Evolutionary conservation across 352 stramenopile species (phyloP).

Genomic region (Globisporangium takayamanum): DNA sequence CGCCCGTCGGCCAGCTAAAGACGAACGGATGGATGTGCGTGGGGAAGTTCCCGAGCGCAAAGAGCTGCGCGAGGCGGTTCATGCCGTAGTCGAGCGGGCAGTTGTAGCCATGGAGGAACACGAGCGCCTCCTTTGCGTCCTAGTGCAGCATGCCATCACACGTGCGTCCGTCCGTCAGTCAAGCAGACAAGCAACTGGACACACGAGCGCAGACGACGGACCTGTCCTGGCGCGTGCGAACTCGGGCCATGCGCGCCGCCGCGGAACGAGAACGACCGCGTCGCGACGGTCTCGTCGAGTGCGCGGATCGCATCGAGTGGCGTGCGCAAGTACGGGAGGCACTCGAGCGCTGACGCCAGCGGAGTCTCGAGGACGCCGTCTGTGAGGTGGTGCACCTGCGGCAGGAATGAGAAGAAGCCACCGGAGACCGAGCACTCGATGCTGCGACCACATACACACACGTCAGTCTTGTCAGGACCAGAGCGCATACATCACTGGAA

Average conservation of each 20-base stretch:
- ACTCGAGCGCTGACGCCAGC: constrained; percentile 6
- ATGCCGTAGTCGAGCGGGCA: constrained; percentile 62
- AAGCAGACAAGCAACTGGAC: background rate
- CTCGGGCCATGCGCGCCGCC: background rate
- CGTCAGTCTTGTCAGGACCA: background rate
- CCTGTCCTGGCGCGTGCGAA: background rate
- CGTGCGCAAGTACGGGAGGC: constrained; percentile 4
- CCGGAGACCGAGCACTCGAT: constrained; percentile 39
- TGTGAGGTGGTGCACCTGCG: constrained; percentile 18
- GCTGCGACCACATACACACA: background rate
- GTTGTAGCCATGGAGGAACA: constrained; percentile 68
- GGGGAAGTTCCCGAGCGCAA: constrained; percentile 60
- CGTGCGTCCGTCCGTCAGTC: background rate
- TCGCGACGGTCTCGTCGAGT: constrained; percentile 9
- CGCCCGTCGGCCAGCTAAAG: constrained; percentile 67
- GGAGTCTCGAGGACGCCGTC: background rate
- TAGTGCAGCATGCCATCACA: background rate
- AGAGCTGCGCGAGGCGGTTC: constrained; percentile 45
- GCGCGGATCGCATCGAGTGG: constrained; percentile 6
- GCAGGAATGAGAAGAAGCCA: constrained; percentile 37
- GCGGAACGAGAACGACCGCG: constrained; percentile 9
- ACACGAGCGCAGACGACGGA: background rate
- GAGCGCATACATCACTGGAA: background rate
- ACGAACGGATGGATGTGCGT: constrained; percentile 61
- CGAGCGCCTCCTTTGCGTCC: constrained; percentile 38